Conservation (phyloP, 306 rosid species). For the Elaeagnus macrophylla region DNA sequence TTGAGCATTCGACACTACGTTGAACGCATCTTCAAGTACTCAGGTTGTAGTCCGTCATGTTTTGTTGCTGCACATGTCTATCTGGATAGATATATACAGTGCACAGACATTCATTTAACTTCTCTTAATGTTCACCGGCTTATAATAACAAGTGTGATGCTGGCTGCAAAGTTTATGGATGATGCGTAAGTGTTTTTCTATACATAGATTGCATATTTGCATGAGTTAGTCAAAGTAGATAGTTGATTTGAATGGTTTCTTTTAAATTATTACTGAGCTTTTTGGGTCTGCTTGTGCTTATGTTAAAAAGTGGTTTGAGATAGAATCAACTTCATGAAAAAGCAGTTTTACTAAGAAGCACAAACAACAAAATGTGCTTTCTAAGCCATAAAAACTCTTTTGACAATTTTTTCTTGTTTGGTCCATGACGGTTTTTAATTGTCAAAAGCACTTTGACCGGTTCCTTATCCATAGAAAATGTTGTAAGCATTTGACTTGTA, state of each 20-base stretch:
- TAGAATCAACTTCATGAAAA: too few relatives aligned
- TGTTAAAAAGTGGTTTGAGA: too few relatives aligned
- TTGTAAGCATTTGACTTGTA: too few relatives aligned
- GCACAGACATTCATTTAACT: constrained; percentile 49
- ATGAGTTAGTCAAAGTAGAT: not conserved
- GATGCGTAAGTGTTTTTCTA: constrained; percentile 61
- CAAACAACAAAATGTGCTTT: too few relatives aligned
- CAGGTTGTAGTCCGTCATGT: constrained; percentile 93
- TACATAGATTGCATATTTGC: not conserved
- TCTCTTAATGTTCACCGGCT: constrained; percentile 88
- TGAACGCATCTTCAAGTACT: constrained; percentile 85
- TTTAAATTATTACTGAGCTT: not conserved
- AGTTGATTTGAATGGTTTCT: not conserved
- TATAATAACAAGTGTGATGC: constrained; percentile 82
- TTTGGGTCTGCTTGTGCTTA: too few relatives aligned
- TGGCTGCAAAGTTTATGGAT: constrained; percentile 84
- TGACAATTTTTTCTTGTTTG: too few relatives aligned
- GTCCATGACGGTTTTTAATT: too few relatives aligned
- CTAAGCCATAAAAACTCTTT: too few relatives aligned
- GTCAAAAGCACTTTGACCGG: too few relatives aligned
- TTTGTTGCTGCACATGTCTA: constrained; percentile 72
- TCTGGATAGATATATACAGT: constrained; percentile 59
- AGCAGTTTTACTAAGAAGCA: too few relatives aligned
- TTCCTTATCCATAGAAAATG: too few relatives aligned
- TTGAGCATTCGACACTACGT: constrained; percentile 63